Conservation (phyloP, 2,329 filamentous ascomycete species). For the Fusarium phyllophilum region DNA sequence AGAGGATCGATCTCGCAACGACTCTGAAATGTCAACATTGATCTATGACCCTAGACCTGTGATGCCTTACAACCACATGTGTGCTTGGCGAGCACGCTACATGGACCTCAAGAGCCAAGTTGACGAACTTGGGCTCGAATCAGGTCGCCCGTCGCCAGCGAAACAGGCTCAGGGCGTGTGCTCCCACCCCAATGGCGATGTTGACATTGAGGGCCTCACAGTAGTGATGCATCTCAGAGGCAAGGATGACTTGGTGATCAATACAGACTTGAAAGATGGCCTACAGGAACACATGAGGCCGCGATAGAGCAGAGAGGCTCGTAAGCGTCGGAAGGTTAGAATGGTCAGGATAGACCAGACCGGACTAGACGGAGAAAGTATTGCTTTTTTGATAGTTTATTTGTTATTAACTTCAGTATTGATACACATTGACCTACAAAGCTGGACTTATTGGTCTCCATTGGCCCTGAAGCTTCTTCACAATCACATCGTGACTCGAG, state of each 20-base stretch:
- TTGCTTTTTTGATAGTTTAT: neutral
- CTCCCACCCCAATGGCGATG: slow-evolving; percentile 47
- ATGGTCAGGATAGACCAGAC: slow-evolving; percentile 4
- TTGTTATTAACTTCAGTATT: neutral
- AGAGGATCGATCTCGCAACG: slow-evolving; percentile 9
- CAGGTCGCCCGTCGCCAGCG: slow-evolving; percentile 39
- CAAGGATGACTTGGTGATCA: slow-evolving; percentile 63
- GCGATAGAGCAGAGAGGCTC: neutral
- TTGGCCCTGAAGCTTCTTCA: neutral
- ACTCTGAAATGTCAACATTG: slow-evolving; percentile 28
- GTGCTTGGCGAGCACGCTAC: slow-evolving; percentile 56
- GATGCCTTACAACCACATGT: slow-evolving; percentile 53
- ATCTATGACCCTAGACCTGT: slow-evolving; percentile 49
- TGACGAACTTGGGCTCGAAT: slow-evolving; percentile 54
- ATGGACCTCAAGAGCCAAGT: slow-evolving; percentile 54
- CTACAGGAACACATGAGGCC: slow-evolving; percentile 42
- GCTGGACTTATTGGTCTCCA: neutral
- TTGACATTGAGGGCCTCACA: slow-evolving; percentile 60
- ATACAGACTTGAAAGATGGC: slow-evolving; percentile 55
- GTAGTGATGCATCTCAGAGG: slow-evolving; percentile 62
- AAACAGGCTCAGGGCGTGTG: slow-evolving; percentile 30
- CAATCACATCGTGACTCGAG: neutral
- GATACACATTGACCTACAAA: slow-evolving; percentile 3
- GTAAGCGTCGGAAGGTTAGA: neutral
- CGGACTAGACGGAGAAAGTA: neutral